Conservation (phyloP, 805 yeast species). For the Candida cerambycidarum region DNA sequence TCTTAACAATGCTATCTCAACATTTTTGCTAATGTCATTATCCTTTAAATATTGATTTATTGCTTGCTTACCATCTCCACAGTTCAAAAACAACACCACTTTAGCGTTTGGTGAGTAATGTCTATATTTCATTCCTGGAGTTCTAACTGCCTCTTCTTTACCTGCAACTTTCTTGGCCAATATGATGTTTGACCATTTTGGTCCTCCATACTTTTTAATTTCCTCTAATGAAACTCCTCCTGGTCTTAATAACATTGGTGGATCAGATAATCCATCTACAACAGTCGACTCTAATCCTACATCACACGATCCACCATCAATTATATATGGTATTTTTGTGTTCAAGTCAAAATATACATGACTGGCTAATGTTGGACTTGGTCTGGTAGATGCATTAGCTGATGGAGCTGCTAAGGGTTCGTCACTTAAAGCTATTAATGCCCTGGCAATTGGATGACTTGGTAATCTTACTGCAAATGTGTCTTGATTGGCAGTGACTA, state of each 20-base stretch:
- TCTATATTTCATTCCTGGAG: conserved; percentile 98
- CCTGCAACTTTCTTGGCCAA: conserved; percentile 69
- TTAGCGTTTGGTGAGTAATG: conserved; percentile 92
- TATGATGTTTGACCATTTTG: conserved; percentile 59
- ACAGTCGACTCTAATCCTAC: conserved; percentile 96
- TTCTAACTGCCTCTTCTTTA: conserved; percentile 65
- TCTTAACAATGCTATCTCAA: conserved; percentile 54
- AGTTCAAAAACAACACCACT: conserved; percentile 63
- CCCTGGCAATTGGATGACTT: conserved; percentile 82
- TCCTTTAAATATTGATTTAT: conserved; percentile 26
- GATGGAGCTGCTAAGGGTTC: conserved; percentile 96
- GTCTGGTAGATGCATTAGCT: conserved; percentile 94
- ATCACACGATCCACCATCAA: conserved; percentile 87
- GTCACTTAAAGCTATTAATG: conserved; percentile 79
- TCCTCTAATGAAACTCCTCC: conserved; percentile 90
- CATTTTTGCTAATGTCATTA: conserved; percentile 14
- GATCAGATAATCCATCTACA: conserved; percentile 79
- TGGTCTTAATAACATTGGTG: conserved; percentile 89
- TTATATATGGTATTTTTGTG: conserved; percentile 75
- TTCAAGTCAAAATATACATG: conserved; percentile 83
- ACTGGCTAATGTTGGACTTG: conserved; percentile 85
- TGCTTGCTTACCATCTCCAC: conserved; percentile 42
- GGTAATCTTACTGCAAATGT: conserved; percentile 95
- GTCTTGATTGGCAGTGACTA: conserved; percentile 82
- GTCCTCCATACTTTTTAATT: conserved; percentile 64